Base-by-base conservation (phyloP, 2,329 filamentous ascomycete genomes). In the Akanthomyces lecanii region DNA sequence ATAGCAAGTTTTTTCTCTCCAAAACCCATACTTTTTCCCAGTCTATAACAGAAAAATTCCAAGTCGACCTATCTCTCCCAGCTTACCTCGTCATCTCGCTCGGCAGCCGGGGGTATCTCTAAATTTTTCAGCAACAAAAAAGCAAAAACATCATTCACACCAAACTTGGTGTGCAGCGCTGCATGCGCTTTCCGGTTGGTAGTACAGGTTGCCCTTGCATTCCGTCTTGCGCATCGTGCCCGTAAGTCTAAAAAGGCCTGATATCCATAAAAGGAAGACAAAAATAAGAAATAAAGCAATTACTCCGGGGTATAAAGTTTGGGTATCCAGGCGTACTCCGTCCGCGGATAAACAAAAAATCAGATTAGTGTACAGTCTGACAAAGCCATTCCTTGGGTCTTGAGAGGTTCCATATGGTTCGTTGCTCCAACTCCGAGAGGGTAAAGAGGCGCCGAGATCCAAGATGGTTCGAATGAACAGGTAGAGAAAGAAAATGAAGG, bases 31-130 rank as follows among this genome's bases (percentile, higher is more conserved):
- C 30, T 42, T 42, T 60, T 62, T 50, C 60, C 33, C 60, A 62
- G 51, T 62, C 60, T 62, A 62, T 62, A 62, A 55, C 51, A 56
- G 56, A 62, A 62, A 55, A 16, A 11, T 36, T 36, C 52, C 42
- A 54, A 54, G 36, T 38, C 40, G 50, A 61, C 58, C 28, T 44
- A 30, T 56, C 50, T 54, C 51, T 56, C 60, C 60, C 59, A 61
- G 28, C 58, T 40, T 53, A 54, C 50, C 30, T 54, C 38, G 58
- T 61, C 50, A 23, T 23, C 40, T 51, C n/a, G 16, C 53, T 47
- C 58, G 58, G 53, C 58, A 11, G 50, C 38, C 50, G 58, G 7
- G 74, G 74, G 74, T 75, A 75, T 75, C 74, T 74, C 70, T 68
- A 73, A 69, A 73, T 70, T 70, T 28, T 52, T 60, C 57, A 60